Conservation (phyloP, 306 rosid genomes). For the Medicago ruthenica region DNA sequence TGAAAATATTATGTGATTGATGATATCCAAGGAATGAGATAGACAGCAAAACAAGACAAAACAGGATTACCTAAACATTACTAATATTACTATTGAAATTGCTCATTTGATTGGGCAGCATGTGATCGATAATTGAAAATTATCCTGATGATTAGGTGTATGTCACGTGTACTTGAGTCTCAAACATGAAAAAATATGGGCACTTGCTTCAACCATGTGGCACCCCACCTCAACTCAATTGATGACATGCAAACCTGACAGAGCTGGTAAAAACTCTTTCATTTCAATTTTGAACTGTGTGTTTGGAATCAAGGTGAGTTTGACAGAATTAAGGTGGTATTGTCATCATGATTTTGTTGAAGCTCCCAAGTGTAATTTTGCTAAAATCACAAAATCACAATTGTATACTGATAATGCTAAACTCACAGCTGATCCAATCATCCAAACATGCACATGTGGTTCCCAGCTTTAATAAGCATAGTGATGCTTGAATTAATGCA, state of each 20-base stretch:
- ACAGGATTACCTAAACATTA: constrained; percentile 48
- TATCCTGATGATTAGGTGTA: constrained; percentile 41
- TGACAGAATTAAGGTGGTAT: neutral
- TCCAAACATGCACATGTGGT: neutral
- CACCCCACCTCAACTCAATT: constrained; percentile 21
- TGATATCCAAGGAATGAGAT: constrained; percentile 35
- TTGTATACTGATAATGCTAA: neutral
- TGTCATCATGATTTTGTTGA: neutral
- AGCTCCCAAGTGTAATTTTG: neutral
- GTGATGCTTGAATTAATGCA: constrained; percentile 36
- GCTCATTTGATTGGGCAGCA: constrained; percentile 46
- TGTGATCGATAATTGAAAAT: constrained; percentile 52
- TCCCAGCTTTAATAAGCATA: constrained; percentile 36
- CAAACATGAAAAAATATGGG: constrained; percentile 37
- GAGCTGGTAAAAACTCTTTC: constrained; percentile 39
- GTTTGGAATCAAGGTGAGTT: neutral
- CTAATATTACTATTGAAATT: constrained; percentile 24
- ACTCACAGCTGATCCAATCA: neutral
- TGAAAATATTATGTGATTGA: constrained; percentile 1
- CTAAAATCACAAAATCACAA: neutral
- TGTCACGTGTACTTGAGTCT: constrained; percentile 47
- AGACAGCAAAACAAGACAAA: constrained; percentile 52
- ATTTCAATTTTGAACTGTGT: neutral
- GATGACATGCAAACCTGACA: constrained; percentile 42
- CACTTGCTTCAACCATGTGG: constrained; percentile 37